These are phyloP conservation scores for Scheffersomyces illinoinensis DNA, from an alignment of 1,139 yeast species.

Conservation along the genomic window DNA sequence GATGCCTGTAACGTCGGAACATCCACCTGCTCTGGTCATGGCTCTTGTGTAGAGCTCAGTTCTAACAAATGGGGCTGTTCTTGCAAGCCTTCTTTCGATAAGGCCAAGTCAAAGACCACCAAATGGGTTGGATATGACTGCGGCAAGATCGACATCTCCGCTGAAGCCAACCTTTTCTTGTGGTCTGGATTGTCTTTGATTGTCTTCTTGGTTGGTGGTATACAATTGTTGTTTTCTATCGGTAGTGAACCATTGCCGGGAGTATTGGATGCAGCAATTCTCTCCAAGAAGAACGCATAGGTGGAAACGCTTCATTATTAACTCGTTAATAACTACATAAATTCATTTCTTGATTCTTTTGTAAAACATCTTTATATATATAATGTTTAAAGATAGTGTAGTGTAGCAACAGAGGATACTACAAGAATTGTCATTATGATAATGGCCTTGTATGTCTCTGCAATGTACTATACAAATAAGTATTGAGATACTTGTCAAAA, in stretches of 20 bases:
- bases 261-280: slow-evolving; percentile 59
- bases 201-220: slow-evolving; percentile 50
- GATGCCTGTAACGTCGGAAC: slow-evolving; percentile 57
- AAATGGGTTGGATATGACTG: slow-evolving; percentile 71
- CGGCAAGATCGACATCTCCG: slow-evolving; percentile 63
- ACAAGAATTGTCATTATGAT: too few species aligned
- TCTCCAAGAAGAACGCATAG: slow-evolving; percentile 32
- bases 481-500: too few species aligned
- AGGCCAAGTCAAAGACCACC: slow-evolving; percentile 51
- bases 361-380: neutral
- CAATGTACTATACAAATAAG: too few species aligned
- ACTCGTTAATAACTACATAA: neutral
- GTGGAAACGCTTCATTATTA: neutral
- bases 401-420: neutral
- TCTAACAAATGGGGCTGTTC: slow-evolving; percentile 56
- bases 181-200: slow-evolving; percentile 60
- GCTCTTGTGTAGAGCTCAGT: slow-evolving; percentile 50
- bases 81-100: slow-evolving; percentile 54
- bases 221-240: slow-evolving; percentile 51
- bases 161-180: slow-evolving; percentile 63
- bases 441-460: too few species aligned
- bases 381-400: neutral
- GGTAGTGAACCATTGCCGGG: slow-evolving; percentile 70
- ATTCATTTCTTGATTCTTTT: neutral
- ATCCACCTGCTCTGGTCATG: slow-evolving; percentile 60